Conservation (phyloP, 495 filamentous ascomycete species). For the Lasiosphaeris hirsuta region DNA sequence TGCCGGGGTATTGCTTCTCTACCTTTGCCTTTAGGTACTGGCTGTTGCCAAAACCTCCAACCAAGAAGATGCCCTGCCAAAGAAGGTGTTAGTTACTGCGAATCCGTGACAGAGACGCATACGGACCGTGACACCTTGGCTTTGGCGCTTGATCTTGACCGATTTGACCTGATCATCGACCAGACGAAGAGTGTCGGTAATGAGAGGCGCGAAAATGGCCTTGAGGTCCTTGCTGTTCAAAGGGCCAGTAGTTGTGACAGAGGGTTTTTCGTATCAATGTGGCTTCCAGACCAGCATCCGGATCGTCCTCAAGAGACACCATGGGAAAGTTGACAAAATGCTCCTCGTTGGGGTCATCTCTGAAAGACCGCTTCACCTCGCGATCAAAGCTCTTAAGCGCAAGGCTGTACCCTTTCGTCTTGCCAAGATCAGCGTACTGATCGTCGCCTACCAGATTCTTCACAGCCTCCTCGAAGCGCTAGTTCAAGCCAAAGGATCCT, state of each 20-base stretch:
- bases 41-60: slow-evolving; percentile 45
- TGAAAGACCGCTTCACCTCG: slow-evolving; percentile 25
- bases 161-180: slow-evolving; percentile 17
- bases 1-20: background rate
- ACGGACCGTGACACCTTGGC: background rate
- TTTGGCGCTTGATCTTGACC: background rate
- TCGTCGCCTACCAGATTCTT: slow-evolving; percentile 27
- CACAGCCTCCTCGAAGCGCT: slow-evolving; percentile 25
- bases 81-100: slow-evolving; percentile 25
- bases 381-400: slow-evolving; percentile 27
- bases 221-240: slow-evolving; percentile 25
- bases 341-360: slow-evolving; percentile 19
- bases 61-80: slow-evolving; percentile 35
- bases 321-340: slow-evolving; percentile 32
- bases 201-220: slow-evolving; percentile 37
- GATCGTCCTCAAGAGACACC: slow-evolving; percentile 27
- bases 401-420: slow-evolving; percentile 16
- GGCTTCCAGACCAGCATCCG: slow-evolving; percentile 13
- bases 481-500: slow-evolving; percentile 31
- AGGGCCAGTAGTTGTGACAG: slow-evolving; percentile 20
- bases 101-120: background rate
- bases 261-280: no score
- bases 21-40: slow-evolving; percentile 35
- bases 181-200: slow-evolving; percentile 35
- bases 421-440: slow-evolving; percentile 14